Evolutionary conservation across 192 early-diverging fungal species (phyloP), one percentile per base, ranked within the genome.

Genomic region (Mortierella claussenii): DNA sequence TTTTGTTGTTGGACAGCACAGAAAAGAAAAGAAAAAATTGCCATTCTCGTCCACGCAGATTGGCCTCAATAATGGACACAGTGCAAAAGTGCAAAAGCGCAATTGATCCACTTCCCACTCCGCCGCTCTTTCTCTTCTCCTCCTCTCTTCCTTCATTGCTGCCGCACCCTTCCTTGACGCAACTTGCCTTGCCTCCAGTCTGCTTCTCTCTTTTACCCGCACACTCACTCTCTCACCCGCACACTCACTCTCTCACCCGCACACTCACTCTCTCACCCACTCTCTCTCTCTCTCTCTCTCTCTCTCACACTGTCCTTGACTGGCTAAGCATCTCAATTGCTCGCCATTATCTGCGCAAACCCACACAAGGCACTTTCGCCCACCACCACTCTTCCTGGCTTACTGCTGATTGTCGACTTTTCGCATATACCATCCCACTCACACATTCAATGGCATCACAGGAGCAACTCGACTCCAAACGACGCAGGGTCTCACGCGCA

Each of bases 381-480:
- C 44, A 32, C 9, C 23, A n/a, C 24, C 48, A 4, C 50, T 26
- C 51, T 28, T 34, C 50, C 8, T 20, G 53, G 34, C 9, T 17
- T 64, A 24, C 10, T 20, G 1, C 49, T 40, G 17, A 26, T 44
- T 10, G 9, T 5, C 23, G 5, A 49, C 13, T 28, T 18, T 28
- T 20, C 3, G 31, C 53, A 75, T 65, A 63, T 44, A n/a, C n/a
- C n/a, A n/a, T n/a, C n/a, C n/a, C n/a, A n/a, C n/a, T n/a, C n/a
- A n/a, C n/a, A n/a, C n/a, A n/a, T n/a, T 48, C 58, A 18, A 18
- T 21, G 18, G 12, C 73, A 12, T 48, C 73, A 37, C 73, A 66
- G 33, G 73, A 76, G 28, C 71, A 66, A n/a, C 51, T 76, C 34
- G 73, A 76, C 47, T 58, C 73, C 51, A 76, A 76, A 28, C 34